Percentiles rank a stretch among this genome's conserved stretches.
Evolutionary conservation across 805 yeast species (phyloP).

Genomic region (Scheffersomyces spartinae): DNA sequence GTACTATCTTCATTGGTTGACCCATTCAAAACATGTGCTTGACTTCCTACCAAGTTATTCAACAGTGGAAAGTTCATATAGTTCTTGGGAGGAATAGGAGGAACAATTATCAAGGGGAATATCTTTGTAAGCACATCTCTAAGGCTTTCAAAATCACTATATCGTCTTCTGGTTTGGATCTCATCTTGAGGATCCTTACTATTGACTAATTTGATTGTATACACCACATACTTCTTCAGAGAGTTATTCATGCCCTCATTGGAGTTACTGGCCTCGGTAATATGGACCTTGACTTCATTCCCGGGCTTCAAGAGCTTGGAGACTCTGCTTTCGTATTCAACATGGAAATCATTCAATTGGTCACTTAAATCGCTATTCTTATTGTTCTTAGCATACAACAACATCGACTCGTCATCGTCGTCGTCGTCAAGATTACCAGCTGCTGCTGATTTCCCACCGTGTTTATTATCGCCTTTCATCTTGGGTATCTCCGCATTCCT

Average conservation of each 20-base stretch:
- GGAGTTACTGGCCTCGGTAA: slow-evolving; percentile 77
- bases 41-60: slow-evolving; percentile 20
- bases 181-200: slow-evolving; percentile 20
- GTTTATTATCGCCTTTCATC: slow-evolving; percentile 1
- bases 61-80: slow-evolving; percentile 23
- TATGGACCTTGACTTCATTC: slow-evolving; percentile 24
- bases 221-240: slow-evolving; percentile 54
- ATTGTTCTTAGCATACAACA: slow-evolving; percentile 13
- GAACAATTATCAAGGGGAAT: slow-evolving; percentile 74
- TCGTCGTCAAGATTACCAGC: slow-evolving; percentile 6
- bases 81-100: slow-evolving; percentile 73
- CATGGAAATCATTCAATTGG: slow-evolving; percentile 15
- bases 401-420: slow-evolving; percentile 17
- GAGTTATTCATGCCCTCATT: slow-evolving; percentile 66
- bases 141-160: slow-evolving; percentile 84
- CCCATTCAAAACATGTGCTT: slow-evolving; percentile 2
- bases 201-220: slow-evolving; percentile 59
- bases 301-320: slow-evolving; percentile 21
- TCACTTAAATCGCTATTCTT: slow-evolving; percentile 6
- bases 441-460: too few relatives aligned
- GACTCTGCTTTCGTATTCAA: slow-evolving; percentile 25
- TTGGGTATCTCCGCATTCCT: slow-evolving; percentile 2
- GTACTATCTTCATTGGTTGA: slow-evolving; percentile 2
- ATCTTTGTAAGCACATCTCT: slow-evolving; percentile 58
- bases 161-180: slow-evolving; percentile 63